Conservation (phyloP, 2,329 filamentous ascomycete species). For the Lachnellula occidentalis region DNA sequence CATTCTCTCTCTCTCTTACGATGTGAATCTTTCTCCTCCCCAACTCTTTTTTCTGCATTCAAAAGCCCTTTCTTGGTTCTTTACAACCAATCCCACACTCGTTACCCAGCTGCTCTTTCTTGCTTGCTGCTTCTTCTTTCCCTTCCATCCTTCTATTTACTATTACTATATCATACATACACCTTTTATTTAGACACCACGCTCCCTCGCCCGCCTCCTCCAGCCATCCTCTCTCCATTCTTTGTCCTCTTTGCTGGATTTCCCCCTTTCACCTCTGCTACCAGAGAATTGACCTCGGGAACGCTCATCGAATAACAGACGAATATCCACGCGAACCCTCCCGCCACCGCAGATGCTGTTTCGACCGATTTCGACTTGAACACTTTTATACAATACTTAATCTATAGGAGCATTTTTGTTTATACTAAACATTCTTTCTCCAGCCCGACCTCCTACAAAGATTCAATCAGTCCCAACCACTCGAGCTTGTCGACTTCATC, state of each 20-base stretch:
- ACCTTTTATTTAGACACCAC: conserved; percentile 18
- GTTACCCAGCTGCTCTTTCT: conserved; percentile 19
- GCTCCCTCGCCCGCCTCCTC: conserved; percentile 23
- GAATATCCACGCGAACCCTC: conserved; percentile 1
- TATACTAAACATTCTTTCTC: conserved; percentile 17
- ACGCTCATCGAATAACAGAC: neutral
- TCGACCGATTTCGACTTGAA: conserved; percentile 14
- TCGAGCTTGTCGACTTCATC: neutral
- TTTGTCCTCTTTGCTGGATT: conserved; percentile 29
- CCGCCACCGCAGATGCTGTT: conserved; percentile 9
- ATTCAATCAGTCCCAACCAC: neutral
- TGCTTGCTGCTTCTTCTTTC: conserved; percentile 19
- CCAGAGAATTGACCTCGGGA: neutral
- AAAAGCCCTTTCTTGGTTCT: conserved; percentile 5
- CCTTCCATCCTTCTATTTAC: conserved; percentile 20
- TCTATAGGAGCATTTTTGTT: conserved; percentile 19
- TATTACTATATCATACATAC: conserved; percentile 7
- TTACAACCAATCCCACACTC: conserved; percentile 22
- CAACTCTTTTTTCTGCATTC: conserved; percentile 16
- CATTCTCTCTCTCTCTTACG: conserved; percentile 5
- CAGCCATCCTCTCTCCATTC: conserved; percentile 28
- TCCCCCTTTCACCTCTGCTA: neutral
- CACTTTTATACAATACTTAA: conserved; percentile 19
- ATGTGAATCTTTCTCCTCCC: conserved; percentile 5
- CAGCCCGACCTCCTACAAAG: conserved; percentile 2